phyloP scores from a whole-genome alignment of 2,329 filamentous ascomycete genomes.

The Cyphellophora attinorum region DNA sequence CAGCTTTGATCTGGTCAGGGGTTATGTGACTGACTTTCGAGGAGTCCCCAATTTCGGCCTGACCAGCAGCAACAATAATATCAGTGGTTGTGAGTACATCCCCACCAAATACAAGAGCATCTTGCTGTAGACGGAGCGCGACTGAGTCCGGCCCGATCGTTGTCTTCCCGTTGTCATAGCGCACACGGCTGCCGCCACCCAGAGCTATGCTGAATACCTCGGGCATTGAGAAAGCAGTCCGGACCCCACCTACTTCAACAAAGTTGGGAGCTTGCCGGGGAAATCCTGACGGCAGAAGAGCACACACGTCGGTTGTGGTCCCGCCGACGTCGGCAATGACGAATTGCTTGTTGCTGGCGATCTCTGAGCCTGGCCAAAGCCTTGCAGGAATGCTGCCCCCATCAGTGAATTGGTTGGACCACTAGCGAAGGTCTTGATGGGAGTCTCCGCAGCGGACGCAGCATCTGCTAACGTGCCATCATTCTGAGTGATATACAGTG shows the following conservation, averaged over 20 bases:
- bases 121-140: constrained; percentile 39
- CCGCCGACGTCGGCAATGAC: constrained; percentile 50
- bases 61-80: constrained; percentile 34
- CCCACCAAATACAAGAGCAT: constrained; percentile 46
- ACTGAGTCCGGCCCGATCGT: constrained; percentile 50
- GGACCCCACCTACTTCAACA: constrained; percentile 48
- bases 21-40: constrained; percentile 16
- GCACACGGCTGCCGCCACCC: constrained; percentile 43
- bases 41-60: constrained; percentile 16
- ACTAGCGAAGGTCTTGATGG: constrained; percentile 53
- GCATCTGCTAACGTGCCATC: constrained; percentile 52
- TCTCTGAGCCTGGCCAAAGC: constrained; percentile 11
- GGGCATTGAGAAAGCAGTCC: constrained; percentile 51
- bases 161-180: constrained; percentile 22
- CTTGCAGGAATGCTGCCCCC: constrained; percentile 51
- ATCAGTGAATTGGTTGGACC: constrained; percentile 57
- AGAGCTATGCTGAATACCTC: constrained; percentile 48
- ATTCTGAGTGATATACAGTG: constrained; percentile 54
- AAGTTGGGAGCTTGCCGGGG: constrained; percentile 51
- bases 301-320: constrained; percentile 52
- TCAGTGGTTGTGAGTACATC: constrained; percentile 44
- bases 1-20: constrained; percentile 26
- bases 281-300: constrained; percentile 49
- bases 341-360: constrained; percentile 23
- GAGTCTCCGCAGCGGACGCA: constrained; percentile 43